Evolutionary conservation across 1,284 basidiomycete genomes (phyloP).

Genomic region (Mycena sp.): DNA sequence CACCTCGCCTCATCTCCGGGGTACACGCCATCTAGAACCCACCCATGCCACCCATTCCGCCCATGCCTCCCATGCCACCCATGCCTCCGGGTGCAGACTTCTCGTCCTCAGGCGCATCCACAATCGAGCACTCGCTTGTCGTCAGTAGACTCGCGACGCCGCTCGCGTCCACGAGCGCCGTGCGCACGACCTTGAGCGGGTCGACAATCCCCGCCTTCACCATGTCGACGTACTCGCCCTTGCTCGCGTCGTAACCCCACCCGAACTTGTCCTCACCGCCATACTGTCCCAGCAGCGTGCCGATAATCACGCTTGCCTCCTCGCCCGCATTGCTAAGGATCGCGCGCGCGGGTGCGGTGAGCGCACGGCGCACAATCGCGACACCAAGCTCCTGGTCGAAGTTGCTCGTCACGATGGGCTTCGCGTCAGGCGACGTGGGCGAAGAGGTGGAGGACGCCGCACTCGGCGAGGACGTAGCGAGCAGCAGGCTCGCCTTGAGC

Average conservation of each 20-base stretch:
- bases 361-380: conserved; percentile 89
- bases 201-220: conserved; percentile 94
- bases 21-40: conserved; percentile 14
- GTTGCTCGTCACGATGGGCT: conserved; percentile 84
- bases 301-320: conserved; percentile 94
- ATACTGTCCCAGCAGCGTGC: conserved; percentile 80
- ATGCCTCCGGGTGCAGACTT: conserved; percentile 66
- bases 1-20: not conserved
- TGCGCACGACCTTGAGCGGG: conserved; percentile 92
- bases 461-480: conserved; percentile 68
- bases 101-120: conserved; percentile 90
- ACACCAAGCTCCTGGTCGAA: conserved; percentile 99
- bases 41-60: conserved; percentile 39
- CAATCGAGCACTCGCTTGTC: conserved; percentile 93
- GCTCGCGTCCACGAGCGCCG: conserved; percentile 89
- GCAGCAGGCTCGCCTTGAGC: conserved; percentile 88
- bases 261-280: conserved; percentile 75
- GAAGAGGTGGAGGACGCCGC: conserved; percentile 43
- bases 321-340: conserved; percentile 97
- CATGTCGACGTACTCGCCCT: conserved; percentile 96
- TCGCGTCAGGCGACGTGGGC: conserved; percentile 62
- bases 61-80: conserved; percentile 63
- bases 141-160: conserved; percentile 92
- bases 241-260: conserved; percentile 92
- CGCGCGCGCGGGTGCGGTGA: conserved; percentile 86